A percentile compares a stretch with the other conserved stretches of the same genome.
These are phyloP conservation scores for Penicillium palitans DNA, from an alignment of 2,329 filamentous ascomycete genomes.

Conservation along the genomic window DNA sequence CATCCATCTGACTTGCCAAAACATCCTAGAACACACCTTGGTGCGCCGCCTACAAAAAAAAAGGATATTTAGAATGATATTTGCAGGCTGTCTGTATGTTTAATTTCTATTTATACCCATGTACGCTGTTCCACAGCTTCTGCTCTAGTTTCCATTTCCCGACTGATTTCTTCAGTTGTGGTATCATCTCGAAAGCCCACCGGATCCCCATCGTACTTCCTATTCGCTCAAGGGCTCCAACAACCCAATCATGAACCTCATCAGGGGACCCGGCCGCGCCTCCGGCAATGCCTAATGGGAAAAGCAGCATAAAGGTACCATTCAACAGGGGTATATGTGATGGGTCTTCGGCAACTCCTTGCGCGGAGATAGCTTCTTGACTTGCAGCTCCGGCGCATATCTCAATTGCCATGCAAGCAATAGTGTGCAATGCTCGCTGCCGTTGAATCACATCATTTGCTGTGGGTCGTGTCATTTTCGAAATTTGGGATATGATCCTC, in stretches of 20 bases:
- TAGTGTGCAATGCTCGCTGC: conserved; percentile 17
- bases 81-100: not conserved
- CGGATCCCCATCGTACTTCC: conserved; percentile 25
- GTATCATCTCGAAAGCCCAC: conserved; percentile 22
- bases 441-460: conserved; percentile 12
- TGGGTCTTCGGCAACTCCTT: not conserved
- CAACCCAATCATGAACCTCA: conserved; percentile 24
- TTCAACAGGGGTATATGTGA: conserved; percentile 20
- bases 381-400: conserved; percentile 26
- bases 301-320: conserved; percentile 27
- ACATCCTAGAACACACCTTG: not conserved
- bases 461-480: conserved; percentile 5
- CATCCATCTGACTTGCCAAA: not conserved
- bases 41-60: not conserved
- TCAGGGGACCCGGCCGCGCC: conserved; percentile 22
- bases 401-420: conserved; percentile 19
- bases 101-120: not conserved
- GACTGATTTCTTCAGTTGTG: conserved; percentile 12
- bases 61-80: not conserved
- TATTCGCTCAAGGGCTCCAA: conserved; percentile 22
- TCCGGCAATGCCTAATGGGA: conserved; percentile 24
- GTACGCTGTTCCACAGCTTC: not conserved
- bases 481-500: conserved; percentile 16
- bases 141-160: conserved; percentile 5
- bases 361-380: conserved; percentile 15